These are phyloP conservation scores for Rhizopogon sp. DNA, from an alignment of 768 basidiomycete genomes.

Conservation along the genomic window DNA sequence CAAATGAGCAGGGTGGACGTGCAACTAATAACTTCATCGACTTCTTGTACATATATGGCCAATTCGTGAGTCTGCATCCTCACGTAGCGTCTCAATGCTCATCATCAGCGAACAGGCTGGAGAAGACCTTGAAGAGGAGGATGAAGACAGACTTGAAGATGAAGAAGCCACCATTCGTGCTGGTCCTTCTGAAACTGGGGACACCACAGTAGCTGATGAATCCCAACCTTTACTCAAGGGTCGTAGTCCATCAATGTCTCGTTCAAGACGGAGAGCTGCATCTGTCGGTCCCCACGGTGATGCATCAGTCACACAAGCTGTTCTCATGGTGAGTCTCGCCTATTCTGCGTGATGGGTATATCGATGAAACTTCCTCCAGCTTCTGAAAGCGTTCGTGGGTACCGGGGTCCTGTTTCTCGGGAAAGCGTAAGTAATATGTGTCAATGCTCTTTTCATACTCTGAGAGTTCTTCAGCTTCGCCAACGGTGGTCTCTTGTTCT, in stretches of 20 bases:
- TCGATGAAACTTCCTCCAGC: slow-evolving; percentile 32
- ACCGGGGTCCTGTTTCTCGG: slow-evolving; percentile 96
- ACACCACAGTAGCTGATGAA: slow-evolving; percentile 31
- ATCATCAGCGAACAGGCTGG: slow-evolving; percentile 56
- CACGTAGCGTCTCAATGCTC: neutral
- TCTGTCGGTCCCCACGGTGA: slow-evolving; percentile 72
- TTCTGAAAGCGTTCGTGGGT: slow-evolving; percentile 91
- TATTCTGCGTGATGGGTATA: neutral
- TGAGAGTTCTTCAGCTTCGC: slow-evolving; percentile 57
- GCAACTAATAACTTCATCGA: slow-evolving; percentile 86
- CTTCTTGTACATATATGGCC: slow-evolving; percentile 91
- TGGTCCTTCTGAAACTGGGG: slow-evolving; percentile 5
- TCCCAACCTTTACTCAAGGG: slow-evolving; percentile 50
- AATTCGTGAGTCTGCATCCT: slow-evolving; percentile 66
- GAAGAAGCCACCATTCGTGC: slow-evolving; percentile 40
- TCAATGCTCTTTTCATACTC: neutral
- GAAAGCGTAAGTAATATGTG: slow-evolving; percentile 62
- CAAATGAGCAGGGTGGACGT: slow-evolving; percentile 59
- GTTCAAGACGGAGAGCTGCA: slow-evolving; percentile 46
- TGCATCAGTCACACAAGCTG: slow-evolving; percentile 86
- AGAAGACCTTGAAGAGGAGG: slow-evolving; percentile 86
- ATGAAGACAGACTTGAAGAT: slow-evolving; percentile 60
- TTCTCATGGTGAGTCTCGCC: slow-evolving; percentile 70
- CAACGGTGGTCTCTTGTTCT: slow-evolving; percentile 95
- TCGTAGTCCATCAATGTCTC: slow-evolving; percentile 38